A percentile compares a stretch with the other conserved stretches of the same genome.
These are phyloP conservation scores for Penicillium sp. DNA, from an alignment of 2,329 filamentous ascomycete species.

Conservation along the genomic window DNA sequence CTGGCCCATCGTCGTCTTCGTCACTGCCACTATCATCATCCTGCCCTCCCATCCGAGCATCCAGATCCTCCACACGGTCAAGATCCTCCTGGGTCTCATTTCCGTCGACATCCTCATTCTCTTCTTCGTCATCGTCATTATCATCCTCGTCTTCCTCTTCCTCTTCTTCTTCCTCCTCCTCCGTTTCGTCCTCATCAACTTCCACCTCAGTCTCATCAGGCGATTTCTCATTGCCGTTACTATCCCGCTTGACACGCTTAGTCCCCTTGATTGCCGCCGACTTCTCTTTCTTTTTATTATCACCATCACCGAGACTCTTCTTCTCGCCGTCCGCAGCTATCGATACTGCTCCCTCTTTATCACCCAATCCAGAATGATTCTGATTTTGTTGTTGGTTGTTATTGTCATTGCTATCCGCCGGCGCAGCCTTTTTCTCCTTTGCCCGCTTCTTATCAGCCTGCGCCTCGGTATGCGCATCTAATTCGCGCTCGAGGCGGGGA, in stretches of 20 bases:
- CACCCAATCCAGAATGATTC: constrained; percentile 7
- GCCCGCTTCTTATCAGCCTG: constrained; percentile 31
- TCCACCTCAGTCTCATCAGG: constrained; percentile 21
- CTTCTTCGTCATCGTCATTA: constrained; percentile 22
- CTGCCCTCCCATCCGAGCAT: constrained; percentile 20
- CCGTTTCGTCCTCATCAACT: constrained; percentile 17
- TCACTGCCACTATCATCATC: constrained; percentile 14
- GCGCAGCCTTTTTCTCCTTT: constrained; percentile 43
- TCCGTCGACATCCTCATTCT: constrained; percentile 19
- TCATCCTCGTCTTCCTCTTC: constrained; percentile 5
- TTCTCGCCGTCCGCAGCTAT: constrained; percentile 13
- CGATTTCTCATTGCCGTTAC: constrained; percentile 25
- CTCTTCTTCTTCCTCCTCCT: constrained; percentile 15
- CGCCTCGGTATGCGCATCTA: constrained; percentile 45
- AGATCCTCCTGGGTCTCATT: constrained; percentile 28
- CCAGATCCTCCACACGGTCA: constrained; percentile 36
- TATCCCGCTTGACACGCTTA: constrained; percentile 15
- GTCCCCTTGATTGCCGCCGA: neutral
- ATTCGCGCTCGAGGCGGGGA: constrained; percentile 55
- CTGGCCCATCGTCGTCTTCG: constrained; percentile 16
- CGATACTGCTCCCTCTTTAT: constrained; percentile 10
- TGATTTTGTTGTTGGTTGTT: constrained; percentile 24
- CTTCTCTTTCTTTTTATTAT: constrained; percentile 18
- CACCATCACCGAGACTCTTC: constrained; percentile 23
- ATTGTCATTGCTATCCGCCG: neutral